These are phyloP conservation scores for Mytilinidion resinicola DNA, from an alignment of 495 filamentous ascomycete genomes.

Conservation along the genomic window DNA sequence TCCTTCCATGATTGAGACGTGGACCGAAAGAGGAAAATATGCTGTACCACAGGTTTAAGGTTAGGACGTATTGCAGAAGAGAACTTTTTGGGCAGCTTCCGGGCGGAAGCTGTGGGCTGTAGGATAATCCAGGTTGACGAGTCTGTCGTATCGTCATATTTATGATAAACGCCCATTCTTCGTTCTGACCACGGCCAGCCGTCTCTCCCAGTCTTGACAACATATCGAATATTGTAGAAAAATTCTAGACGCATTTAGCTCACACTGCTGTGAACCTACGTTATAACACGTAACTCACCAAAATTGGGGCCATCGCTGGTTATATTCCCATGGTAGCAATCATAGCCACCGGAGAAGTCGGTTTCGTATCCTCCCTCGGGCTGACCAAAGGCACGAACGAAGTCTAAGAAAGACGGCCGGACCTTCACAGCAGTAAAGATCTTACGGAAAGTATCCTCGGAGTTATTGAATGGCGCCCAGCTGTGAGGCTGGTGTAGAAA, in stretches of 20 bases:
- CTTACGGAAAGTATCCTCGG: neutral
- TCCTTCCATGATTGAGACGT: neutral
- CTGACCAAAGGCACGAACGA: neutral
- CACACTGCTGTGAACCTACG: neutral
- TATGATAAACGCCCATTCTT: neutral
- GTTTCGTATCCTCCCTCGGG: neutral
- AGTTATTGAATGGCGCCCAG: neutral
- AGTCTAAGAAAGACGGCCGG: neutral
- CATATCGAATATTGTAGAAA: neutral
- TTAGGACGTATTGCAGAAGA: too few species aligned
- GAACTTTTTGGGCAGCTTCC: neutral
- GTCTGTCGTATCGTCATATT: neutral
- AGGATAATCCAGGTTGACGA: neutral
- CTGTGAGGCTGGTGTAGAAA: neutral
- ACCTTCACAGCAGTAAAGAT: neutral
- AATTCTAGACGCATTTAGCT: neutral
- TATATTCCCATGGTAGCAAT: neutral
- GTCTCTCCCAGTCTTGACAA: neutral
- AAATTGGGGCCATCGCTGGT: neutral
- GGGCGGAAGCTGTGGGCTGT: neutral
- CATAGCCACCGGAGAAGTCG: neutral
- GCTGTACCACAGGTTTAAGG: neutral
- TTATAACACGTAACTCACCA: neutral
- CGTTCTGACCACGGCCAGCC: neutral
- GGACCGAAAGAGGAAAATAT: neutral